A percentile compares a stretch with the other conserved stretches of the same genome.
These are phyloP conservation scores for Fusarium concolor DNA, from an alignment of 2,329 filamentous ascomycete species.

Conservation along the genomic window DNA sequence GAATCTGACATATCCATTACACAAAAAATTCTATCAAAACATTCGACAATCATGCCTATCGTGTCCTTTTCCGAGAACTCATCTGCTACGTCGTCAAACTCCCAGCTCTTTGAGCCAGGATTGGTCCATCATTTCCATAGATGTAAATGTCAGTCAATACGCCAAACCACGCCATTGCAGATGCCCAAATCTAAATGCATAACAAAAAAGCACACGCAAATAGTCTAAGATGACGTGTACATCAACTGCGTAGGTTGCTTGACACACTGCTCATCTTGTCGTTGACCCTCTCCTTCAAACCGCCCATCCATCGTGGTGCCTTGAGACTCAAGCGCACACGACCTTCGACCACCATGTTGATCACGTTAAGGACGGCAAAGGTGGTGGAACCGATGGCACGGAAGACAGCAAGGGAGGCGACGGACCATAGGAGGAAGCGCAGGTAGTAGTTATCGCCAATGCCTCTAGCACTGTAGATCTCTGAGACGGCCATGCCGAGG, in stretches of 20 bases:
- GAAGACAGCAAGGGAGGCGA: slow-evolving; percentile 88
- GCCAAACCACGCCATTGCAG: slow-evolving; percentile 30
- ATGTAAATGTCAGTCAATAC: slow-evolving; percentile 24
- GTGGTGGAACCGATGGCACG: slow-evolving; percentile 83
- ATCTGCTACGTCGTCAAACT: slow-evolving; percentile 30
- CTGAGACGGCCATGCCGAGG: slow-evolving; percentile 91
- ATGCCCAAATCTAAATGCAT: slow-evolving; percentile 25
- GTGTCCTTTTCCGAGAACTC: slow-evolving; percentile 13
- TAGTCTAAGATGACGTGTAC: background rate
- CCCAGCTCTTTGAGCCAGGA: slow-evolving; percentile 9
- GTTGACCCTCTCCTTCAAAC: slow-evolving; percentile 57
- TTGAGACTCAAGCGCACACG: slow-evolving; percentile 73
- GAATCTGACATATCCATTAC: slow-evolving; percentile 16
- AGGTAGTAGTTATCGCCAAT: slow-evolving; percentile 91
- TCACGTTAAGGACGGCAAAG: slow-evolving; percentile 84
- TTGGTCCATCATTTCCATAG: slow-evolving; percentile 11
- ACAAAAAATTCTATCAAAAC: slow-evolving; percentile 16
- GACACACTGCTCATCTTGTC: slow-evolving; percentile 63
- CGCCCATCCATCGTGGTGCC: slow-evolving; percentile 63
- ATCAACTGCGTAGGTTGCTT: slow-evolving; percentile 56
- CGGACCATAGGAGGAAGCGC: slow-evolving; percentile 91
- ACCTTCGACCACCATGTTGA: slow-evolving; percentile 90
- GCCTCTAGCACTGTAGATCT: slow-evolving; percentile 79
- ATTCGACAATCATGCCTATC: slow-evolving; percentile 30
- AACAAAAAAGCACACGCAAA: slow-evolving; percentile 25